Evolutionary conservation across 805 yeast genomes (phyloP).

Genomic region (Hanseniaspora opuntiae): DNA sequence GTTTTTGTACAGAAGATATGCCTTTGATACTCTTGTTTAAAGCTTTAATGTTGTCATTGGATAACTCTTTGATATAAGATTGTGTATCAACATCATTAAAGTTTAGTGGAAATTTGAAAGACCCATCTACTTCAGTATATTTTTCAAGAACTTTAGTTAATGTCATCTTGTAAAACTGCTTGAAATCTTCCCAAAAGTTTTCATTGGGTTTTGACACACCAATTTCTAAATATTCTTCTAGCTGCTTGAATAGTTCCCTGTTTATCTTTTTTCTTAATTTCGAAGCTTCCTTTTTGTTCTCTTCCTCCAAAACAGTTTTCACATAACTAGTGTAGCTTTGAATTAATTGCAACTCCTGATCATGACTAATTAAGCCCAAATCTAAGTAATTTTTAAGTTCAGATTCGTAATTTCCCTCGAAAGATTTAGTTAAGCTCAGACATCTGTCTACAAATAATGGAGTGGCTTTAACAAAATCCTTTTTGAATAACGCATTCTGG

Average conservation of each 20-base stretch:
- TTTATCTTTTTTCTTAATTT: conserved; percentile 31
- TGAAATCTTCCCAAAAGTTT: conserved; percentile 49
- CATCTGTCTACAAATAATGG: conserved; percentile 11
- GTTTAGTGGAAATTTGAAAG: conserved; percentile 55
- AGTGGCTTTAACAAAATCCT: not conserved
- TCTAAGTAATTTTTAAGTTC: not conserved
- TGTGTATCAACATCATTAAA: conserved; percentile 32
- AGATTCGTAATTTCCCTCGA: not conserved
- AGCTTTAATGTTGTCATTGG: conserved; percentile 37
- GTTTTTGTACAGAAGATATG: conserved; percentile 50
- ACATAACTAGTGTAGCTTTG: not conserved
- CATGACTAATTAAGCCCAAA: not conserved
- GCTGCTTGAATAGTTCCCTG: conserved; percentile 33
- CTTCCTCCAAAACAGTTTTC: conserved; percentile 21
- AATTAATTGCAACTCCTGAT: not conserved
- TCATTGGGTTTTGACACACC: conserved; percentile 37
- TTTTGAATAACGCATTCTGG: not conserved
- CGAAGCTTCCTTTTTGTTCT: conserved; percentile 31
- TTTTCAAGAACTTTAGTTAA: conserved; percentile 22
- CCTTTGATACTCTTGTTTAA: conserved; percentile 62
- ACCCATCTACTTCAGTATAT: conserved; percentile 17
- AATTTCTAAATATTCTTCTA: conserved; percentile 40
- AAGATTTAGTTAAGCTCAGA: not conserved
- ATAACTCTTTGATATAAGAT: conserved; percentile 21
- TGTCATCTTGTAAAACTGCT: conserved; percentile 31